These are phyloP conservation scores for Scutellaria minor DNA, from an alignment of 257 asterid genomes.

Conservation along the genomic window DNA sequence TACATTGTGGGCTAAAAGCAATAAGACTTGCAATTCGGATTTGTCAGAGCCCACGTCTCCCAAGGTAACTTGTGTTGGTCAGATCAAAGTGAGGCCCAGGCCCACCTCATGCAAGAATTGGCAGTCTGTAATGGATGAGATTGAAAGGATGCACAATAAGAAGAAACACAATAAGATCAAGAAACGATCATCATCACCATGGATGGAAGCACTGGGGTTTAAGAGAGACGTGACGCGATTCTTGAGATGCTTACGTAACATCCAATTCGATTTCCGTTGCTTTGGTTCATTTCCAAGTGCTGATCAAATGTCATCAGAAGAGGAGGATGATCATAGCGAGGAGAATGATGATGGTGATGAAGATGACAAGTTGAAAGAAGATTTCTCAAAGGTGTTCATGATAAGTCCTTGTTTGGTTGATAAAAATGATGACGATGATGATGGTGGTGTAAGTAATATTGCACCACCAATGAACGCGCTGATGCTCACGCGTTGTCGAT, in stretches of 20 bases:
- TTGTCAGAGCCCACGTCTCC: slow-evolving; percentile 82
- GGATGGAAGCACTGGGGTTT: too few species aligned
- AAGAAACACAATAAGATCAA: slow-evolving; percentile 40
- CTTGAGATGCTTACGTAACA: slow-evolving; percentile 61
- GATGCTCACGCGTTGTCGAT: slow-evolving; percentile 79
- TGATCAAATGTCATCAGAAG: too few species aligned
- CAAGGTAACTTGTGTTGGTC: slow-evolving; percentile 87
- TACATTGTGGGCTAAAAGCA: slow-evolving; percentile 27
- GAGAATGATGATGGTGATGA: slow-evolving; percentile 38
- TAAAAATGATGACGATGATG: background rate
- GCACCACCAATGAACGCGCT: slow-evolving; percentile 71
- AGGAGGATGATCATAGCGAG: slow-evolving; percentile 53
- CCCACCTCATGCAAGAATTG: slow-evolving; percentile 69
- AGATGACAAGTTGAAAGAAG: slow-evolving; percentile 37
- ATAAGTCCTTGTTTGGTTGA: slow-evolving; percentile 21
- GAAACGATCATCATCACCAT: slow-evolving; percentile 33
- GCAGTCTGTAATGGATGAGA: slow-evolving; percentile 88
- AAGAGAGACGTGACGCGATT: slow-evolving; percentile 53
- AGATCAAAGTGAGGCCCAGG: slow-evolving; percentile 64
- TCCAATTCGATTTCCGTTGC: slow-evolving; percentile 75
- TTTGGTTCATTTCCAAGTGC: slow-evolving; percentile 63
- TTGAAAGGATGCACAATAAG: slow-evolving; percentile 67
- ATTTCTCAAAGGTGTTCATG: slow-evolving; percentile 82
- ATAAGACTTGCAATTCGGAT: slow-evolving; percentile 47
- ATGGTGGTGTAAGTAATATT: background rate